Evolutionary conservation across 306 rosid species (phyloP).

Genomic region (Amphicarpaea edgeworthii): DNA sequence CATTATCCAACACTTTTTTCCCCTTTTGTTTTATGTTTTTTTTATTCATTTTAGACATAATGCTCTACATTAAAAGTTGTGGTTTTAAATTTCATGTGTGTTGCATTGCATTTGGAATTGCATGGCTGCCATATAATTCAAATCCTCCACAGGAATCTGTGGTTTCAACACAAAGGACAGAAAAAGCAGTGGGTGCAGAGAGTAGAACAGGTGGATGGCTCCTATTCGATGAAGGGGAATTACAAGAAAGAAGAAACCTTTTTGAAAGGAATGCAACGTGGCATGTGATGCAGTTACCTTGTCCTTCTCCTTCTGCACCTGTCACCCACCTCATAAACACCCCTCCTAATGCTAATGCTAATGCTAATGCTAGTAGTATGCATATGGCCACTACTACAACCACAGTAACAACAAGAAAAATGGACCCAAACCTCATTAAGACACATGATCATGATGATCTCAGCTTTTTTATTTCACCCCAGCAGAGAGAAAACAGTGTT

Average conservation of each 20-base stretch:
- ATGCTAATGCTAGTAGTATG: background rate
- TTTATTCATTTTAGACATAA: background rate
- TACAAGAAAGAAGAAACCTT: constrained; percentile 68
- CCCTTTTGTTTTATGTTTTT: background rate
- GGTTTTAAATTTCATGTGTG: constrained; percentile 23
- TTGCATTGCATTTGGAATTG: background rate
- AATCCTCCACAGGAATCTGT: constrained; percentile 68
- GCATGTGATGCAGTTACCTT: constrained; percentile 75
- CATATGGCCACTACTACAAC: constrained; percentile 23
- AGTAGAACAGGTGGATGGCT: constrained; percentile 75
- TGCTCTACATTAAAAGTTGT: too few relatives aligned
- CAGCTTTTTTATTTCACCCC: constrained; percentile 58
- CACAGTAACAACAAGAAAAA: constrained; percentile 33
- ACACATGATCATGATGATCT: constrained; percentile 61
- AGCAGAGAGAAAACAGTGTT: constrained; percentile 42
- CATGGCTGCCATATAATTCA: constrained; percentile 18
- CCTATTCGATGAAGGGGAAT: constrained; percentile 71
- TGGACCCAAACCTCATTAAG: constrained; percentile 64
- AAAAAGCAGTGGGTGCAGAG: constrained; percentile 39
- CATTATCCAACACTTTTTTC: constrained; percentile 23
- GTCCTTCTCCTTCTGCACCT: constrained; percentile 43
- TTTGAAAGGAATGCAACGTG: constrained; percentile 85
- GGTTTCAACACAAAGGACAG: constrained; percentile 56
- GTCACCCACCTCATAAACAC: constrained; percentile 44
- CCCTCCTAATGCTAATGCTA: constrained; percentile 40